phyloP scores from a whole-genome alignment of 108 stramenopile species.

The Nitzschia putrida region DNA sequence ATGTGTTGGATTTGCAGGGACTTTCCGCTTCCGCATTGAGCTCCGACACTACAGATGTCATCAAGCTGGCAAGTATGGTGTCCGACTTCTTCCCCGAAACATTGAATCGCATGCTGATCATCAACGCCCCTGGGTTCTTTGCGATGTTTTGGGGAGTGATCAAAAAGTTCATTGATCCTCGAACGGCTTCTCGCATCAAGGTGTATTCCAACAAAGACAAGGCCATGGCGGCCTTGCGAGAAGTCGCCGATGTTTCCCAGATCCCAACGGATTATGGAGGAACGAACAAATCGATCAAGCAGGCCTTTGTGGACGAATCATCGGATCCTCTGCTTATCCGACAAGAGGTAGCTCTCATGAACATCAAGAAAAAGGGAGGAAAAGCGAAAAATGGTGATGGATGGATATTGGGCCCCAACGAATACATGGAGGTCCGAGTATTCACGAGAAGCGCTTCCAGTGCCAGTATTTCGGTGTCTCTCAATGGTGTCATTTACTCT shows the following conservation, averaged over 20 bases:
- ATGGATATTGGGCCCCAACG: slow-evolving; percentile 7
- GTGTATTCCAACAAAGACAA: slow-evolving; percentile 38
- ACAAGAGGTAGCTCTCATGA: slow-evolving; percentile 32
- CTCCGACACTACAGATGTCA: slow-evolving; percentile 58
- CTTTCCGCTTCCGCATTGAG: slow-evolving; percentile 53
- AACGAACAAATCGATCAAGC: slow-evolving; percentile 29
- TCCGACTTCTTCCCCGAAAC: slow-evolving; percentile 53
- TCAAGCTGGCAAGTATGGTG: slow-evolving; percentile 49
- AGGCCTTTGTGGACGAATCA: slow-evolving; percentile 50
- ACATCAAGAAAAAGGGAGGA: slow-evolving; percentile 28
- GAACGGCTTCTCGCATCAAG: slow-evolving; percentile 48
- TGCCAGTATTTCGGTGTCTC: slow-evolving; percentile 19
- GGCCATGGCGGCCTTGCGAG: slow-evolving; percentile 25
- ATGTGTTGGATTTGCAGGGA: slow-evolving; percentile 60
- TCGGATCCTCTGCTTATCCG: slow-evolving; percentile 19
- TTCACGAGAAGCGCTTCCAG: slow-evolving; percentile 32
- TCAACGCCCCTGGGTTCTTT: slow-evolving; percentile 65
- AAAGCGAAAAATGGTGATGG: background rate
- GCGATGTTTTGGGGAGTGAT: slow-evolving; percentile 52
- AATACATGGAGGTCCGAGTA: slow-evolving; percentile 27
- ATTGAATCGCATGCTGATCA: slow-evolving; percentile 45
- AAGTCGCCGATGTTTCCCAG: slow-evolving; percentile 37
- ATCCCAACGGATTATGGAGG: slow-evolving; percentile 56
- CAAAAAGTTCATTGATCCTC: slow-evolving; percentile 51
- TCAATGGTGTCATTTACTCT: too few relatives aligned